Base-by-base conservation (phyloP, 805 yeast genomes). In the Saccharomycopsis schoenii region DNA sequence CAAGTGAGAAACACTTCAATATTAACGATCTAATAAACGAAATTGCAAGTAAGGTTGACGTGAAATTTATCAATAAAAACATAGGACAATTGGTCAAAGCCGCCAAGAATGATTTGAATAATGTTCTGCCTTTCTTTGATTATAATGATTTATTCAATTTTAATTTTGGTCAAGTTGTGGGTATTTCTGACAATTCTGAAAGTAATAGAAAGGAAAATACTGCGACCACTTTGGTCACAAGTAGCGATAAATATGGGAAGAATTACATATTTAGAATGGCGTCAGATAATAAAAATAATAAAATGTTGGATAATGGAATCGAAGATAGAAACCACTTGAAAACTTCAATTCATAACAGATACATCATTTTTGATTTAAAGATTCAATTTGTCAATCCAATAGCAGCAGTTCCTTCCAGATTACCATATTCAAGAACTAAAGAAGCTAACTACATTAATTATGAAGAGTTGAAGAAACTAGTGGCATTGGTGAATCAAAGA, bases 331-430 rank as follows among this genome's bases (percentile, higher is more conserved):
- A 21, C 25, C 52, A 47, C 15, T 47, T 47, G 34, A 47, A 47
- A 47, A 47, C 52, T 47, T 21, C 54, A 36, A 60, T 42, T 58
- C 34, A 57, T 51, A 61, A 59, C 60, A 79, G 79, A 67, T 88
- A 88, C 68, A 82, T 86, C 41, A 82, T 88, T 36, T 77, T 88
- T 61, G 89, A 87, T 69, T 77, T 85, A 64, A 85, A 82, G 64
- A 77, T 88, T 34, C 83, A 82, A 61, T 84, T 88, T 67, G 77
- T 76, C 62, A 87, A 87, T 52, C 54, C 64, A 9, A 57, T 51
- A 15, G 64, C 60, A 5, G 58, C 54, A 24, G 37, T 62, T 17
- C 66, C 66, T 8, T 11, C 43, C 10, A 42, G 9, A n/a, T 19
- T 57, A 15, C 66, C 66, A n/a, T 29, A 14, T 17, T 79, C 88